Conservation (phyloP, 75 land plant species). For the Adiantum capillusveneris region DNA sequence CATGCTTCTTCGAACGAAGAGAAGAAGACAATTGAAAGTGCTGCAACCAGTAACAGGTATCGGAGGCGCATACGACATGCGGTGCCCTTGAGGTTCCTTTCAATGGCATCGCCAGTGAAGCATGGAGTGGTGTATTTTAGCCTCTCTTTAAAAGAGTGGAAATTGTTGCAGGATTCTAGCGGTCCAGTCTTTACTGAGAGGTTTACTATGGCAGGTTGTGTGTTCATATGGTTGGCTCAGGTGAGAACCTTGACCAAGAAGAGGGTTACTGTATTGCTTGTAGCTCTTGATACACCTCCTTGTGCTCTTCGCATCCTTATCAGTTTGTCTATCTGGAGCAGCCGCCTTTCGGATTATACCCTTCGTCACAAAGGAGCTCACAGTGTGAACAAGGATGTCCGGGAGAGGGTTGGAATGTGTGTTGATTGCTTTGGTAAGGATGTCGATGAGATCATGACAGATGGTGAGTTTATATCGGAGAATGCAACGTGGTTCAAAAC, state of each 20-base stretch:
- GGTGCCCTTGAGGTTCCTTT: constrained; percentile 5
- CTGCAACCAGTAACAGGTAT: constrained; percentile 2
- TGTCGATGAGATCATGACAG: constrained; percentile 8
- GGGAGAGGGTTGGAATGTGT: constrained; percentile 10
- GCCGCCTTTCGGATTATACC: not conserved
- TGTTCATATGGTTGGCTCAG: constrained; percentile 11
- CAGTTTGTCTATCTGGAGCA: constrained; percentile 1
- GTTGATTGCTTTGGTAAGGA: constrained; percentile 15
- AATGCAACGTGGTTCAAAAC: constrained; percentile 16
- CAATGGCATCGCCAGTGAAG: not conserved
- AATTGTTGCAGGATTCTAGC: constrained; percentile 7
- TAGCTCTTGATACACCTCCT: constrained; percentile 7
- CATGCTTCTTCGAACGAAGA: constrained; percentile 10
- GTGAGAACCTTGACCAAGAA: not conserved
- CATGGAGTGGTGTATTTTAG: constrained; percentile 4
- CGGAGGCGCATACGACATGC: constrained; percentile 10
- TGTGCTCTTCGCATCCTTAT: constrained; percentile 1
- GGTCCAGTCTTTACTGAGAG: constrained; percentile 12
- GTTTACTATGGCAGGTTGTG: constrained; percentile 4
- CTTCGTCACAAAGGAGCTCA: constrained; percentile 6
- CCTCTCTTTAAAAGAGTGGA: constrained; percentile 9
- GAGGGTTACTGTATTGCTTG: constrained; percentile 11
- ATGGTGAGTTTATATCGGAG: not conserved
- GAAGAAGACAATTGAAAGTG: not conserved
- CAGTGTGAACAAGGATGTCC: constrained; percentile 7